Evolutionary conservation across 768 basidiomycete species (phyloP), one percentile per base, ranked within the genome.

Genomic region (Termitomyces sp.): DNA sequence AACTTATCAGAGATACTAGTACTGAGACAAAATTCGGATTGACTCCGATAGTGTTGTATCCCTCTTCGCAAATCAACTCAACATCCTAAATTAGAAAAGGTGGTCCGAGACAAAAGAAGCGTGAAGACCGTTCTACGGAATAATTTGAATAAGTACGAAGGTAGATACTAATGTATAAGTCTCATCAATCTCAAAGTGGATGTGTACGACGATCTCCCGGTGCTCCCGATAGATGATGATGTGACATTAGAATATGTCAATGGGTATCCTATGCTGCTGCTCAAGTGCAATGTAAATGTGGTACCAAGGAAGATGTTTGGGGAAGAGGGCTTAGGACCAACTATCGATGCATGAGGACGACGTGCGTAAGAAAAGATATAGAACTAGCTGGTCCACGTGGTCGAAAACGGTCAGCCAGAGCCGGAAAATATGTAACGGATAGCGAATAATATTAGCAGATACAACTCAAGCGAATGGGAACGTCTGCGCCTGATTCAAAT

Each of bases 181-280:
- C 6, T 50, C 24, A 19, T 38, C 21, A 40, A 10, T 5, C n/a
- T 26, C 37, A 19, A 19, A 58, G 46, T n/a, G n/a, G 51, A 47
- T 53, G 54, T 54, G 32, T 15, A 30, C 41, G 30, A 2, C 30
- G 9, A 10, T 32, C 30, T 32, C 50, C n/a, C 28, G 38, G 19
- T 51, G 28, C 26, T 60, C 48, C 47, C 52, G 42, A 54, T 42
- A 30, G 28, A 21, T 5, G 10, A 46, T 5, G 7, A 47, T 49
- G 45, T 60, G 50, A 19, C 58, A 58, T 58, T 52, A 49, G 53
- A 43, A 43, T 55, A 26, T 28, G 26, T 14, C n/a, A 30, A 43
- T 48, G 63, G 63, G 63, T 64, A 64, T 64, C 52, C 54, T 55
- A 51, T 56, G 63, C 61, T 58, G 56, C 56, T 53, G 59, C 30